These are phyloP conservation scores for Berkeleyomyces basicola DNA, from an alignment of 2,329 filamentous ascomycete species.

Conservation along the genomic window DNA sequence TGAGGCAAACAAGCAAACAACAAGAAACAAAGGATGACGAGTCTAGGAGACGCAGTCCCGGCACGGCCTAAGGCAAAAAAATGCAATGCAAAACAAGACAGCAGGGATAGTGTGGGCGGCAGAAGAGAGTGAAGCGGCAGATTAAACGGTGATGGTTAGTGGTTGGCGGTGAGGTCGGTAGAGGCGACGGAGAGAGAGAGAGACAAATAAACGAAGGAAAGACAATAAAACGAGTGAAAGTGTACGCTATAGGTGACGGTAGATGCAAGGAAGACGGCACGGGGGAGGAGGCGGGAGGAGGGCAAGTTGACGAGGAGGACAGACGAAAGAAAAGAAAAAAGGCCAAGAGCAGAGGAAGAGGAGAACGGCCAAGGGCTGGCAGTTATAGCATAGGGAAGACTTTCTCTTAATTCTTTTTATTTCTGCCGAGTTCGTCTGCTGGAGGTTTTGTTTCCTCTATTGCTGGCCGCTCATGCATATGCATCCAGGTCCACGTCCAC, in stretches of 20 bases:
- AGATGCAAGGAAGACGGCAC: too few relatives aligned
- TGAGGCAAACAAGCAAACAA: neutral
- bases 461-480: neutral
- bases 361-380: too few relatives aligned
- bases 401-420: neutral
- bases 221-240: too few relatives aligned
- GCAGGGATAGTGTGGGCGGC: neutral
- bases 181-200: neutral
- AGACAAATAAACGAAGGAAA: neutral
- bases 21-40: neutral
- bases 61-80: neutral
- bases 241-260: too few relatives aligned
- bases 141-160: neutral
- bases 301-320: too few relatives aligned
- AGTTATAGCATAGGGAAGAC: too few relatives aligned
- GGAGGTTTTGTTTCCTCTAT: neutral
- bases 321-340: too few relatives aligned
- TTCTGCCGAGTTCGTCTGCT: neutral
- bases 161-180: neutral
- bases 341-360: too few relatives aligned
- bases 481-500: neutral
- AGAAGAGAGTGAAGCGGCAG: neutral
- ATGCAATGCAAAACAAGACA: neutral
- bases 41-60: neutral
- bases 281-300: too few relatives aligned